Conservation (phyloP, 768 basidiomycete genomes). For the Lactarius pseudohatsudake region DNA sequence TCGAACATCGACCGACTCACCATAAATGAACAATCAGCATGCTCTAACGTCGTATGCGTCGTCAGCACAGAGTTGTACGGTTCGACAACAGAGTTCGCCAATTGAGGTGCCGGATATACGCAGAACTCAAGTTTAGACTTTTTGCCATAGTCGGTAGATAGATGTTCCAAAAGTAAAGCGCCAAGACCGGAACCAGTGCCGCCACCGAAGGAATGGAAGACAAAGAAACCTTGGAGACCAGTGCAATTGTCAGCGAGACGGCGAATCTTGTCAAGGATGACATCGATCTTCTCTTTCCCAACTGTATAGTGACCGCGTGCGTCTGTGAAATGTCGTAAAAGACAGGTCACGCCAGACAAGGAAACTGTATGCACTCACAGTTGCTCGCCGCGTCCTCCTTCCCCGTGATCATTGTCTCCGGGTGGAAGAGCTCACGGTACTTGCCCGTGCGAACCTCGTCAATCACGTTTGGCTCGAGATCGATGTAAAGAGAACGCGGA, state of each 20-base stretch:
- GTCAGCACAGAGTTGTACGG: conserved; percentile 98
- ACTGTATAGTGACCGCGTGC: conserved; percentile 99
- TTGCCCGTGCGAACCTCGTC: conserved; percentile 95
- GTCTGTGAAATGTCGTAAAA: conserved; percentile 48
- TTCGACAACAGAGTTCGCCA: conserved; percentile 95
- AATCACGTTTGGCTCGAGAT: conserved; percentile 96
- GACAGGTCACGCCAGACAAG: not conserved
- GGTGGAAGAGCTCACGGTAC: conserved; percentile 98
- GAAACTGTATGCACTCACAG: conserved; percentile 52
- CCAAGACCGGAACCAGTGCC: conserved; percentile 99
- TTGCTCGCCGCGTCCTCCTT: conserved; percentile 99
- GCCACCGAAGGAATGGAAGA: conserved; percentile 99
- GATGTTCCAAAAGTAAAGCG: conserved; percentile 92
- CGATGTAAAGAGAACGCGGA: conserved; percentile 95
- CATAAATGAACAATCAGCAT: conserved; percentile 99
- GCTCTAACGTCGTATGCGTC: conserved; percentile 97
- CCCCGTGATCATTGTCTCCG: conserved; percentile 96
- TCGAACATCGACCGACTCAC: conserved; percentile 38
- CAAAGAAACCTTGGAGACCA: conserved; percentile 99
- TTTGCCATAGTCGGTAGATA: conserved; percentile 98
- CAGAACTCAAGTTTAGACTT: conserved; percentile 99
- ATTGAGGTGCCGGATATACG: conserved; percentile 91
- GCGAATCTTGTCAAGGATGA: conserved; percentile 95
- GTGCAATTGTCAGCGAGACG: conserved; percentile 97
- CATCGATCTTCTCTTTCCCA: conserved; percentile 97